phyloP scores from a whole-genome alignment of 345 rosid genomes.

The Euphorbia lathyris region DNA sequence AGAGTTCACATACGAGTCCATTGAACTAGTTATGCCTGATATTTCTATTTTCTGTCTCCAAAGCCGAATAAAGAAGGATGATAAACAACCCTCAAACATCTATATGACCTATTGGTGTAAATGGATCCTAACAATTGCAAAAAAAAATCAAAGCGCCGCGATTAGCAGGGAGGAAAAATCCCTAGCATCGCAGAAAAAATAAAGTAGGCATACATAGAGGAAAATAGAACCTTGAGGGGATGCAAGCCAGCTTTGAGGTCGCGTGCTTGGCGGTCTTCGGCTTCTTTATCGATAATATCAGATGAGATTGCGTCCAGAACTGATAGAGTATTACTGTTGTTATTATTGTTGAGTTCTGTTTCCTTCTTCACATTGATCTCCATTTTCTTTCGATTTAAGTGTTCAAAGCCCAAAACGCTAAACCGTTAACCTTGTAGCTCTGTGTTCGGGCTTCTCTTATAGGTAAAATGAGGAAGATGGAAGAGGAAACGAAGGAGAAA shows the following conservation, averaged over 20 bases:
- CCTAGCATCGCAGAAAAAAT: neutral
- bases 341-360: conserved; percentile 40
- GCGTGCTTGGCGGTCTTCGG: conserved; percentile 67
- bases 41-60: neutral
- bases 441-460: neutral
- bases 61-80: neutral
- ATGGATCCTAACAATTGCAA: neutral
- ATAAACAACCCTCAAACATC: neutral
- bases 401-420: neutral
- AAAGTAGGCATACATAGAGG: neutral
- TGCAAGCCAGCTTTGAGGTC: conserved; percentile 82
- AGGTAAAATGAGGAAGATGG: neutral
- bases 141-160: neutral
- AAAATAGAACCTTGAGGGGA: conserved; percentile 68
- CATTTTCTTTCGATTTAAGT: conserved; percentile 31
- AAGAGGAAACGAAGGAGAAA: neutral
- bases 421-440: neutral
- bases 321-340: conserved; percentile 11
- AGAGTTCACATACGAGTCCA: neutral
- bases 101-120: neutral
- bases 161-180: neutral
- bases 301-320: conserved; percentile 25
- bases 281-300: conserved; percentile 29
- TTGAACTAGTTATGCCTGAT: neutral
- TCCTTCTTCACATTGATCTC: conserved; percentile 67